Evolutionary conservation across 2,329 filamentous ascomycete species (phyloP), one percentile per base, ranked within the genome.

Genomic region (Ustulina deusta): DNA sequence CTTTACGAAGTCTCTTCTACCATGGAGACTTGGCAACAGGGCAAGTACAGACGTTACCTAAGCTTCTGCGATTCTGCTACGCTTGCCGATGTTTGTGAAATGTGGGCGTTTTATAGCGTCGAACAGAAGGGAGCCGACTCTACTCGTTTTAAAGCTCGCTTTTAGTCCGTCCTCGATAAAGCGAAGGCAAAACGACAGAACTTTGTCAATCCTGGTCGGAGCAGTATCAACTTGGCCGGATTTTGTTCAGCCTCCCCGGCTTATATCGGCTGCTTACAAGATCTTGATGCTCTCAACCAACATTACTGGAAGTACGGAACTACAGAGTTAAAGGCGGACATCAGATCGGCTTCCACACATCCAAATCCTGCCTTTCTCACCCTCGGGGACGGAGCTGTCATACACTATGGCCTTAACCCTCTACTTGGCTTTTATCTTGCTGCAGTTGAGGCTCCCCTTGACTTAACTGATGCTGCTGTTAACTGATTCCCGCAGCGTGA

Each of bases 351-450:
- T 42, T 13, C 40, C 3, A 63, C 7, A 40, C 20, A 69, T 40
- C 78, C 79, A 15, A 86, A 87, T 69, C 86, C 87, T 51, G 75
- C 83, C 46, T 81, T 85, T 61, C 76, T 80, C 34, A 70, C 79
- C 6, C 2, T 52, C 0, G 78, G 78, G 0, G 70, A 76, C 1
- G 68, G 73, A 11, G 76, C 79, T 3, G 68, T 78, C 1, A 74
- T 89, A 17, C 83, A 86, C 66, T 83, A 85, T 71, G 80, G 78
- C 6, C 81, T 80, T 3, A 79, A 89, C 65, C 87, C 88, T 0
- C 68, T 89, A 0, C 72, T 83, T 5, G 83, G 87, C 0, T 90
- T 86, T 65, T 87, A 90, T 74, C 79, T 89, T 20, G 83, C 84
- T 1, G 75, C 80, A 0, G 84, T 81, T 3, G 81, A 80, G 65